Base-by-base conservation (phyloP, 164 flowering plant species). In the Vitis rupestris region DNA sequence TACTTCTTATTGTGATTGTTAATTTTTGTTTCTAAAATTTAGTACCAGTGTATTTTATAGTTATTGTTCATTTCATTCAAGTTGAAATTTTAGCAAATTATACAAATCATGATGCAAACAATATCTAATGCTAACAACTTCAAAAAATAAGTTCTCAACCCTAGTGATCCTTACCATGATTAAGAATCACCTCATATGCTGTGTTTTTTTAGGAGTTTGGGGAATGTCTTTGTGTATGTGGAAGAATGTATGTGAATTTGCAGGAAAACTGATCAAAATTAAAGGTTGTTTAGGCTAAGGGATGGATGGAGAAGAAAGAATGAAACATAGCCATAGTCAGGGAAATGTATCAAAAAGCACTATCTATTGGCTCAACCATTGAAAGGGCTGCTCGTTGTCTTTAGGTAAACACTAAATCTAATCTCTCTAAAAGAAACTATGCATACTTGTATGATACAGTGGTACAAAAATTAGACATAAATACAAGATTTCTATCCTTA, bases 241-340 rank as follows among this genome's bases (percentile, higher is more conserved):
- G 1, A 19, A 19, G 23, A 19, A 19, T 19, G 23, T 19, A 1
- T 61, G n/a, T 53, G 13, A 49, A 31, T 47, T 59, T 59, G 29
- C 37, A 49, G n/a, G 60, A 16, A 52, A 68, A 50, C 69, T 70
- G 53, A 67, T 60, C 61, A 51, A 58, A 66, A 64, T 63, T 23
- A 63, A 65, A 7, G 51, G 13, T 19, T 73, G n/a, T 76, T 75
- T 72, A 91, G 97, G 99, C 94, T 61, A 92, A 97, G 97, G 97
- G 99, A 53, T 94, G 99, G 99, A 90, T 94, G 97, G 97, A 94
- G 72, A 92, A 97, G 97, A 94, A 89, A 78, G 99, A 94, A 84
- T 97, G 99, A 66, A 90, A 92, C 77, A 66, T 92, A 51, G 44
- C 69, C 14, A 86, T 78, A 23, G 99, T 97, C 51, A 84, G 99